Base-by-base conservation (phyloP, 139 green algal genomes). In the Picochlorum sp. region DNA sequence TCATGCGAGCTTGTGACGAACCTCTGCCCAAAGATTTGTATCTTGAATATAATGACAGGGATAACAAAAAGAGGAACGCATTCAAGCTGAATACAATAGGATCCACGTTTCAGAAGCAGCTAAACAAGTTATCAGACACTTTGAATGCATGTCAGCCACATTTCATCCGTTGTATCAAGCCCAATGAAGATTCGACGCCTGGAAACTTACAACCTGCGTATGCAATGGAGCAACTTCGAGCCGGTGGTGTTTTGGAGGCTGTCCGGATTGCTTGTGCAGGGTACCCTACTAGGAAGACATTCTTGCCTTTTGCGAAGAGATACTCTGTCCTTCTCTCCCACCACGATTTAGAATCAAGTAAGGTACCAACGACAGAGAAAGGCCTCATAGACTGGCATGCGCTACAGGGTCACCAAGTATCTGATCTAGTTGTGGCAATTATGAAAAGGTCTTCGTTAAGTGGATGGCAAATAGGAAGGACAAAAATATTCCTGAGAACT, bases 191-290 rank as follows among this genome's bases (percentile, higher is more conserved):
- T 60, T 83, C 84, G 7, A 26, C 51, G 30, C 83, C 92, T 3
- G 77, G 80, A 34, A 70, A 30, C 14, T 87, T 96, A 65, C 76
- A 85, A n/a, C 77, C 72, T 0, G 34, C 68, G 9, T 87, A 91
- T 62, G 85, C 90, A 31, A 77, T 98, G 69, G 85, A 96, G 52
- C 92, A 98, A 83, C 87, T 98, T 66, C 14, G 92, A 26, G 95
- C 89, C 51, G 92, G 92, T 24, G 92, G 92, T 38, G 92, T 98
- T 67, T 75, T 98, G 55, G 92, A 98, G 71, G 92, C 94, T 4
- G 86, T 97, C 4, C 83, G 92, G 56, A 95, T 98, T 52, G 84
- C 83, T 9, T 89, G 83, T 28, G 92, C 92, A 66, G 91, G 92
- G 47, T 98, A 92, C 79, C 92, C 92, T 57, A 95, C 91, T 1